phyloP scores from a whole-genome alignment of 108 stramenopile species.

The Parmales sp. region DNA sequence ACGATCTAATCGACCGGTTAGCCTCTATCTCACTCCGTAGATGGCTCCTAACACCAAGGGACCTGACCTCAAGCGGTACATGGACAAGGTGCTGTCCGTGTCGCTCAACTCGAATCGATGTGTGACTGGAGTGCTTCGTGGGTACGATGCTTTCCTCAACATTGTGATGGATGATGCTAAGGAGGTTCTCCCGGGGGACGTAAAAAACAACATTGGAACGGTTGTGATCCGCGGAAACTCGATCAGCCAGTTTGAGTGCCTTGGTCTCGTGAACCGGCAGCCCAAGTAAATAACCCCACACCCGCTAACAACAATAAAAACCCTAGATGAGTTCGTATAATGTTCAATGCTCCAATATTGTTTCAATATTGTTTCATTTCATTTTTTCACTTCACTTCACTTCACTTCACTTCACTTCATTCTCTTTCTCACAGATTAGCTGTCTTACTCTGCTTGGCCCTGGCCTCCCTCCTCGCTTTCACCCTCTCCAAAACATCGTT shows the following conservation, averaged over 20 bases:
- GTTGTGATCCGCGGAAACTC: constrained; percentile 75
- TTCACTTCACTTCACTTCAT: too few species aligned
- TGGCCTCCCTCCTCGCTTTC: neutral
- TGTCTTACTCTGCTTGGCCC: neutral
- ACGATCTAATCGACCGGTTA: too few species aligned
- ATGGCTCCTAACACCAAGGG: too few species aligned
- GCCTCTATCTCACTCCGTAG: too few species aligned
- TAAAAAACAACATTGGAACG: constrained; percentile 46
- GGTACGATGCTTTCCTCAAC: constrained; percentile 81
- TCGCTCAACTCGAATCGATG: constrained; percentile 70
- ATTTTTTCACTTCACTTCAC: too few species aligned
- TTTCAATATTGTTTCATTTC: too few species aligned
- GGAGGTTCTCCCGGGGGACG: constrained; percentile 22
- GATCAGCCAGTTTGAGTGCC: constrained; percentile 75
- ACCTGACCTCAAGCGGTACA: too few species aligned
- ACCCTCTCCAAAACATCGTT: neutral
- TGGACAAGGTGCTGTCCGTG: constrained; percentile 70
- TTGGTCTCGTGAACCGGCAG: constrained; percentile 45
- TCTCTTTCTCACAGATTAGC: neutral
- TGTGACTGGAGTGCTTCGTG: constrained; percentile 62
- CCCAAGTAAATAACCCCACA: too few species aligned
- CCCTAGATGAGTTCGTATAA: too few species aligned
- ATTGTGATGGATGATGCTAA: constrained; percentile 68
- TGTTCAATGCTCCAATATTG: too few species aligned
- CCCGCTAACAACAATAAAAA: too few species aligned